phyloP scores from a whole-genome alignment of 2,329 filamentous ascomycete species.

The Arthrobotrys sinensis region DNA sequence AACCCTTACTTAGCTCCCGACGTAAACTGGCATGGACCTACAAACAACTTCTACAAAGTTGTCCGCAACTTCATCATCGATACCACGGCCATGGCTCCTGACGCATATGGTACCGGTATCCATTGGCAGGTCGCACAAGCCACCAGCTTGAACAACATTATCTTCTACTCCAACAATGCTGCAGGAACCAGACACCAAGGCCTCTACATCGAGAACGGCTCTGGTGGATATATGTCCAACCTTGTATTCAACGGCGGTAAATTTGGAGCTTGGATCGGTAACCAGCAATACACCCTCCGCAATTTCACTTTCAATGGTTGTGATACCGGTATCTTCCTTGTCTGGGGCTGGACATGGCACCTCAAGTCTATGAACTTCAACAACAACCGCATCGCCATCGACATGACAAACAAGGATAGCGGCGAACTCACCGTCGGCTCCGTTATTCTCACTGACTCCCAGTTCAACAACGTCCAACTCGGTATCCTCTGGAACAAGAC shows the following conservation, averaged over 20 bases:
- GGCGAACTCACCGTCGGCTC: slow-evolving; percentile 80
- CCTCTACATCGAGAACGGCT: slow-evolving; percentile 76
- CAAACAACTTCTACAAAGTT: slow-evolving; percentile 86
- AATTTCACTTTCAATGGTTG: slow-evolving; percentile 85
- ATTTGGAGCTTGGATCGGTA: slow-evolving; percentile 71
- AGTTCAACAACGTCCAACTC: slow-evolving; percentile 80
- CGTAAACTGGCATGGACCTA: slow-evolving; percentile 84
- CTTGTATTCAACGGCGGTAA: slow-evolving; percentile 86
- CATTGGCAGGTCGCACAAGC: slow-evolving; percentile 80
- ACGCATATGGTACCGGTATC: slow-evolving; percentile 68
- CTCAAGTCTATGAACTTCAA: slow-evolving; percentile 80
- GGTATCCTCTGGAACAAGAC: slow-evolving; percentile 80
- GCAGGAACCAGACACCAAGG: slow-evolving; percentile 69
- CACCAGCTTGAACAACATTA: slow-evolving; percentile 74
- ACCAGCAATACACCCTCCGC: slow-evolving; percentile 81
- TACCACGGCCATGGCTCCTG: slow-evolving; percentile 75
- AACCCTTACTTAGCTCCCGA: slow-evolving; percentile 80
- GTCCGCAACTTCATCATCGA: slow-evolving; percentile 87
- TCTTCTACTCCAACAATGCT: slow-evolving; percentile 68
- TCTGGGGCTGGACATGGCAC: slow-evolving; percentile 87
- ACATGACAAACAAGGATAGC: slow-evolving; percentile 73
- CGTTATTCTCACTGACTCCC: slow-evolving; percentile 84
- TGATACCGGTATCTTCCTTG: slow-evolving; percentile 86
- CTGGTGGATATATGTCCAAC: slow-evolving; percentile 85
- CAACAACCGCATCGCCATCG: slow-evolving; percentile 80